Conservation (phyloP, 805 yeast genomes). For the Saccharomycopsis amapae region DNA sequence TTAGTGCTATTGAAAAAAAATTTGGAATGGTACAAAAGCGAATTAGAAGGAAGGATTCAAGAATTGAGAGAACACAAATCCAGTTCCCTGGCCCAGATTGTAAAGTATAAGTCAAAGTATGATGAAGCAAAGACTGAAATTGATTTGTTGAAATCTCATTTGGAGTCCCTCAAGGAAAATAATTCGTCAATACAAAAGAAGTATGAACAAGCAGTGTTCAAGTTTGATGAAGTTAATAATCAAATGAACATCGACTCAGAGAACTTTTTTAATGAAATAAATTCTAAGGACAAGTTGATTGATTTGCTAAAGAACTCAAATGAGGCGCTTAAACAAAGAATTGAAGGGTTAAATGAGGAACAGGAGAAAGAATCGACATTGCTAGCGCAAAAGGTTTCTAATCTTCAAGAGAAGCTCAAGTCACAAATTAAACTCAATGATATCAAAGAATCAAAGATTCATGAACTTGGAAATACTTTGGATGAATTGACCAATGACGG, state of each 20-base stretch:
- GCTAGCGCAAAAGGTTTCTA: background rate
- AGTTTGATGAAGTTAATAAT: constrained; percentile 42
- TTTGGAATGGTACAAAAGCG: constrained; percentile 28
- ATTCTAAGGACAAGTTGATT: constrained; percentile 53
- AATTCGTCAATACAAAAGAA: constrained; percentile 30
- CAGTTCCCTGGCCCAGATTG: constrained; percentile 1
- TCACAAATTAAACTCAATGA: constrained; percentile 19
- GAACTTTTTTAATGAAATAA: constrained; percentile 49
- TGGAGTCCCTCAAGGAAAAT: background rate
- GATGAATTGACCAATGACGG: constrained; percentile 34
- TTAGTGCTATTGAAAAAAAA: constrained; percentile 28
- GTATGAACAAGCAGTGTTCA: constrained; percentile 37
- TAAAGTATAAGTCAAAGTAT: background rate
- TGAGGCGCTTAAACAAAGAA: constrained; percentile 44
- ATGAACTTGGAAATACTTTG: constrained; percentile 38
- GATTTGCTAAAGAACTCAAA: constrained; percentile 49
- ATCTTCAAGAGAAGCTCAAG: constrained; percentile 1
- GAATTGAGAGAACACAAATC: constrained; percentile 29
- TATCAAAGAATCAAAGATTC: constrained; percentile 33
- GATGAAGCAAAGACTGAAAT: constrained; percentile 3
- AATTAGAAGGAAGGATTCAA: constrained; percentile 26
- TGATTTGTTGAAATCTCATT: background rate
- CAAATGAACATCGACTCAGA: constrained; percentile 37
- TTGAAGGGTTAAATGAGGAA: constrained; percentile 45
- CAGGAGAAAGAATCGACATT: constrained; percentile 22